These are phyloP conservation scores for Gynochthodes officinalis DNA, from an alignment of 257 asterid genomes.

Conservation along the genomic window DNA sequence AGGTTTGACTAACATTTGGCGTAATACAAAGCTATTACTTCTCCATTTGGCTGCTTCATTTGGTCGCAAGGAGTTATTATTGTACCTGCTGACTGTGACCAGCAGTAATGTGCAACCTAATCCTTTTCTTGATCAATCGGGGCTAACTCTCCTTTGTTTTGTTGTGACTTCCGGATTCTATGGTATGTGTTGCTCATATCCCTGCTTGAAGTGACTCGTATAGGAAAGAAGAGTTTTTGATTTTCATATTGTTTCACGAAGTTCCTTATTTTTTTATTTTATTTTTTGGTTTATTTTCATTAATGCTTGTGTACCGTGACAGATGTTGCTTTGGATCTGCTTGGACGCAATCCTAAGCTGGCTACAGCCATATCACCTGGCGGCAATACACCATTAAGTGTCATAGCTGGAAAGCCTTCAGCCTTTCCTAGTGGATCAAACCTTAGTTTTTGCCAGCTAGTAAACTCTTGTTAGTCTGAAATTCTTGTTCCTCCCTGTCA, in stretches of 20 bases:
- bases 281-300: neutral
- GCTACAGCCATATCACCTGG: slow-evolving; percentile 30
- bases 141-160: slow-evolving; percentile 26
- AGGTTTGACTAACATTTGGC: slow-evolving; percentile 28
- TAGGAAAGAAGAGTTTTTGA: neutral
- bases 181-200: slow-evolving; percentile 23
- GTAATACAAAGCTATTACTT: slow-evolving; percentile 19
- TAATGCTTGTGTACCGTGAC: slow-evolving; percentile 5
- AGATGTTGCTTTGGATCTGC: slow-evolving; percentile 41
- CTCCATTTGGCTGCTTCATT: slow-evolving; percentile 39
- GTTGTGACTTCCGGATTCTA: slow-evolving; percentile 31
- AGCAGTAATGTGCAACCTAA: slow-evolving; percentile 23
- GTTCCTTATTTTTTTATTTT: slow-evolving; percentile 9
- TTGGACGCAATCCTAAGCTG: slow-evolving; percentile 29
- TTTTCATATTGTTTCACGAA: neutral
- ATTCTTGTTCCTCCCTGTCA: slow-evolving; percentile 1
- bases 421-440: slow-evolving; percentile 34
- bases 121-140: slow-evolving; percentile 28
- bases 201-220: neutral
- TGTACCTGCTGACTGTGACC: slow-evolving; percentile 29
- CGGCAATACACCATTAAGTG: slow-evolving; percentile 31
- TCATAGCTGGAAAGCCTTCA: slow-evolving; percentile 37
- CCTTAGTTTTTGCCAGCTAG: slow-evolving; percentile 20
- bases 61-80: slow-evolving; percentile 32
- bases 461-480: slow-evolving; percentile 32